Evolutionary conservation across 2,329 filamentous ascomycete genomes (phyloP), one percentile per base, ranked within the genome.

Genomic region (Calonectria honghensis): DNA sequence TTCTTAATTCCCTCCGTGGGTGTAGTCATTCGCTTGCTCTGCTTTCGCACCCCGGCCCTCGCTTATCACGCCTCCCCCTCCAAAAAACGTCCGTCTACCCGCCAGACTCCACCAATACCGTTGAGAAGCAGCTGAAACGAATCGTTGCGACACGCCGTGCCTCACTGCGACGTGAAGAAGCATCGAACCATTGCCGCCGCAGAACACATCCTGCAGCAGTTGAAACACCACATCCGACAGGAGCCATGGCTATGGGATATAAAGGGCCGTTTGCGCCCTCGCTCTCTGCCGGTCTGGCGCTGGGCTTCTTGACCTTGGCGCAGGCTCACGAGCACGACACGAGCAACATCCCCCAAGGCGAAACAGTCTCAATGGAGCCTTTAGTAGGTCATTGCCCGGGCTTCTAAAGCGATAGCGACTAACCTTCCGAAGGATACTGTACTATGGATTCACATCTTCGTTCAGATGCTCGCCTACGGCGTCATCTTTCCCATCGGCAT

Each of bases 401-500:
- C 6, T 1, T 27, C 35, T n/a, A 37, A 2, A 10, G 20, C 27
- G 45, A n/a, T 29, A 59, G 31, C 29, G 13, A 32, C 84, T 89
- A 76, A 89, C 79, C 29, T 48, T 31, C 78, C 32, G 78, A 48
- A 93, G 91, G 97, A 98, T 84, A 90, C 93, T 52, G 95, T 93
- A 81, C 86, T 99, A 91, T 99, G 97, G 97, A 90, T 94, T 79
- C 97, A 99, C 86, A 98, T 99, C 82, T 90, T 98, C 74, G 85
- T 98, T 59, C 96, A 98, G 89, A 94, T 93, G 84, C 82, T 97
- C 73, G 92, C 96, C 73, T 98, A 97, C 88, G 97, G 97, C 75
- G 89, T 99, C 79, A 91, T 98, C 73, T 98, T 98, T 82, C 97
- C 97, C 14, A 90, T 95, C 20, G 97, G 97, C 80, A 98, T 99